phyloP scores from a whole-genome alignment of 2,329 filamentous ascomycete genomes.

The Talaromyces atroroseus region DNA sequence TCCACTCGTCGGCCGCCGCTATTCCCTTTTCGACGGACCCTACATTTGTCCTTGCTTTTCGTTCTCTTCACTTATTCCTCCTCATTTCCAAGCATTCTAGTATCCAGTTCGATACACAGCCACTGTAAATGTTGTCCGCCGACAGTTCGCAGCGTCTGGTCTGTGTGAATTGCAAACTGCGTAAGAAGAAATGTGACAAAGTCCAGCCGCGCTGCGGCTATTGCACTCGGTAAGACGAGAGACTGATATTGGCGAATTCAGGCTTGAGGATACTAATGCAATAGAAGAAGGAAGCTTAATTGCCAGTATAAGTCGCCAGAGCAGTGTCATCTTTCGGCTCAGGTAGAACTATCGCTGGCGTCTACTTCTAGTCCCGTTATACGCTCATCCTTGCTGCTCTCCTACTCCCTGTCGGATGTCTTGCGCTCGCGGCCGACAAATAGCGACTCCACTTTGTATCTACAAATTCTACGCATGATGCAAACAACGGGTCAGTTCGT shows the following conservation, averaged over 20 bases:
- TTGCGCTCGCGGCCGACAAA: slow-evolving; percentile 6
- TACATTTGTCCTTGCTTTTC: background rate
- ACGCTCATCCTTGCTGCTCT: slow-evolving; percentile 6
- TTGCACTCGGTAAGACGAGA: slow-evolving; percentile 7
- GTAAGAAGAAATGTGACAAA: slow-evolving; percentile 13
- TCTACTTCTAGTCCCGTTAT: slow-evolving; percentile 1
- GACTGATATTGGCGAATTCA: background rate
- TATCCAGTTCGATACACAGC: background rate
- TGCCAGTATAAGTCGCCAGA: background rate
- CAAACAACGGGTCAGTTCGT: slow-evolving; percentile 16
- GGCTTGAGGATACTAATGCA: background rate
- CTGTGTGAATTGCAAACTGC: slow-evolving; percentile 9
- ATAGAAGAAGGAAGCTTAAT: background rate
- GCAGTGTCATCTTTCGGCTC: background rate
- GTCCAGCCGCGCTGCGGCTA: slow-evolving; percentile 6
- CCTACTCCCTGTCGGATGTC: background rate
- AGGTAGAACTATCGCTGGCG: background rate
- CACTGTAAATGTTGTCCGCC: background rate
- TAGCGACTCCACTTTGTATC: slow-evolving; percentile 1
- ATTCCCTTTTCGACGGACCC: background rate
- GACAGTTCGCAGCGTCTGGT: background rate
- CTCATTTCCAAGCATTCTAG: background rate
- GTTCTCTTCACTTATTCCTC: background rate
- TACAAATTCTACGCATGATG: slow-evolving; percentile 7
- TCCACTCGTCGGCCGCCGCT: slow-evolving; percentile 4